Base-by-base conservation (phyloP, 345 rosid species). In the Ailanthus altissimus region DNA sequence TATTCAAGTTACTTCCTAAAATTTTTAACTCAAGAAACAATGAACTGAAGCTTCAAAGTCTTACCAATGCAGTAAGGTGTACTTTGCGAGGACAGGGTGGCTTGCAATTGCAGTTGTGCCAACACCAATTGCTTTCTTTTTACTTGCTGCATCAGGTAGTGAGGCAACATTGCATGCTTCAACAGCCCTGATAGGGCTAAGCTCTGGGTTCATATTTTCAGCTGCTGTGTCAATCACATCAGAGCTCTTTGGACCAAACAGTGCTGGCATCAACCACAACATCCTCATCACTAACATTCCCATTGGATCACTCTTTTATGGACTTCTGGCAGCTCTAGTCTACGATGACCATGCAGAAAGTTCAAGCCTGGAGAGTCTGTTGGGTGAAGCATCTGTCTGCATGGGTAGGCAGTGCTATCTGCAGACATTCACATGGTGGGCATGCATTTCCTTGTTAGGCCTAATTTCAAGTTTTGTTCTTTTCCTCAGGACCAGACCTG, bases 231-330 rank as follows among this genome's bases (percentile, higher is more conserved):
- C 97, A 14, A 82, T 94, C 74, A 94, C 98, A 10, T 90, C 96
- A 0, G 98, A 94, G 74, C 92, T 94, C 38, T 94, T 94, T 54
- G 96, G 98, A 45, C 90, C 91, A 4, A 89, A 90, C 63, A 94
- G 91, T 36, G 88, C 78, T 5, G 87, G 94, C n/a, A 88, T 94
- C 69, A 92, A 94, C 86, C 97, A 92, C 83, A 94, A 94, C 87
- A 89, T 94, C 72, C 94, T 94, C 77, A 91, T 91, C 62, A 94
- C 96, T 76, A 94, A 94, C 87, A 91, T 94, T 72, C 98, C 97
- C 1, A 73, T 94, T n/a, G 97, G 98, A 62, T 94, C 98, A 0
- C 83, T 92, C 62, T 68, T 94, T 32, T 94, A 89, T 6, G 96
- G 97, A 53, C 85, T 83, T 79, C 85, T 94, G 13, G 97, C 98